phyloP scores from a whole-genome alignment of 768 basidiomycete species.

The Amanita phalloides region DNA sequence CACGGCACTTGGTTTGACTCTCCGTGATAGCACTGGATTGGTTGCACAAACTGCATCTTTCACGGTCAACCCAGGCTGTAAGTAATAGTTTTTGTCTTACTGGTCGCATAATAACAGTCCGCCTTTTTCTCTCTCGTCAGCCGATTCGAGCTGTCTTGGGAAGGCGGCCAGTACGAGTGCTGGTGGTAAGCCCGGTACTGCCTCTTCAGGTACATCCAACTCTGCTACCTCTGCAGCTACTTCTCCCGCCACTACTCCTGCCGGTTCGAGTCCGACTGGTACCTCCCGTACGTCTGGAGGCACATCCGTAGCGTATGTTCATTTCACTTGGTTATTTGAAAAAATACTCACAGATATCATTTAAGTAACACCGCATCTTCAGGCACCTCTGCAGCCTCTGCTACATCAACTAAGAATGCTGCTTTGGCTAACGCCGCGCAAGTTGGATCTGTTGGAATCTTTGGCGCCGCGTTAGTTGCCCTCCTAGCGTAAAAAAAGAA shows the following conservation, averaged over 20 bases:
- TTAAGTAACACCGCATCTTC: background rate
- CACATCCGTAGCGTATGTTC: background rate
- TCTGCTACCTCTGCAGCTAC: constrained; percentile 7
- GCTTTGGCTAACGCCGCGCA: constrained; percentile 20
- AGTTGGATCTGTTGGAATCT: constrained; percentile 28
- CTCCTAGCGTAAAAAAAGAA: constrained; percentile 23
- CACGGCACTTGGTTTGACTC: constrained; percentile 40
- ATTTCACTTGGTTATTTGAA: background rate
- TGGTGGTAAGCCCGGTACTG: constrained; percentile 4
- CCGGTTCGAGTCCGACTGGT: constrained; percentile 4
- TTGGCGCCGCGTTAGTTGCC: constrained; percentile 34
- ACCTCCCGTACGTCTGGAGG: background rate
- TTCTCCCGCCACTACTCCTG: constrained; percentile 8
- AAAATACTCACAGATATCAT: background rate
- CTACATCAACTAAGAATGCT: constrained; percentile 16
- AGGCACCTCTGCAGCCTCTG: constrained; percentile 3
- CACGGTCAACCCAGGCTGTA: constrained; percentile 38
- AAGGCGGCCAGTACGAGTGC: constrained; percentile 7
- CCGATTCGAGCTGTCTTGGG: constrained; percentile 10
- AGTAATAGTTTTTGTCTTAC: constrained; percentile 13
- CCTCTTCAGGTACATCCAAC: constrained; percentile 2
- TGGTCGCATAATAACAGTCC: constrained; percentile 1
- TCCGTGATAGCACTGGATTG: constrained; percentile 52
- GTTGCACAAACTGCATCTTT: constrained; percentile 41
- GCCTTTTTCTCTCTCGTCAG: constrained; percentile 14